These are phyloP conservation scores for Trichosanthes cucumerina DNA, from an alignment of 306 rosid species.

Conservation along the genomic window DNA sequence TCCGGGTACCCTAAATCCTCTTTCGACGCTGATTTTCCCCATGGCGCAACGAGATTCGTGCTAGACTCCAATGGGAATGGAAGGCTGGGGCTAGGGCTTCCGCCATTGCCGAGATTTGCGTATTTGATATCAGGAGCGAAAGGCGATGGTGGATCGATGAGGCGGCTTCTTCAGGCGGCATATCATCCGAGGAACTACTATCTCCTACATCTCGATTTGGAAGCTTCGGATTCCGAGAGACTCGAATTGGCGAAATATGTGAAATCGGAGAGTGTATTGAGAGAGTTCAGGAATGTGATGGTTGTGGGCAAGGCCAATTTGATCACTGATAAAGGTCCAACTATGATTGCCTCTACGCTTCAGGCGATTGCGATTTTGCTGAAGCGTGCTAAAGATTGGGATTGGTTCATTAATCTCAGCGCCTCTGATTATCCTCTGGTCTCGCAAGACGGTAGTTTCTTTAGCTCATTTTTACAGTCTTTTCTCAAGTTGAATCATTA, in stretches of 20 bases:
- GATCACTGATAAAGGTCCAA: slow-evolving; percentile 74
- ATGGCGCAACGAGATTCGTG: slow-evolving; percentile 7
- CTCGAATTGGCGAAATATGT: slow-evolving; percentile 59
- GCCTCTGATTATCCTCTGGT: slow-evolving; percentile 90
- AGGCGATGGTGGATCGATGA: slow-evolving; percentile 46
- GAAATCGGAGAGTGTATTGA: slow-evolving; percentile 33
- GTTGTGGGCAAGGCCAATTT: slow-evolving; percentile 68
- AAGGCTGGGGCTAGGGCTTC: slow-evolving; percentile 22
- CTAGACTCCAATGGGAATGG: not conserved
- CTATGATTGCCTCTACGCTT: slow-evolving; percentile 63
- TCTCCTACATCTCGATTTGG: slow-evolving; percentile 75
- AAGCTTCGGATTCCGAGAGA: slow-evolving; percentile 70
- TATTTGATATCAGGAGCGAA: slow-evolving; percentile 49
- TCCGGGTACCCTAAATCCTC: slow-evolving; percentile 24
- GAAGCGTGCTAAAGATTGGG: slow-evolving; percentile 57
- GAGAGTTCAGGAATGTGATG: slow-evolving; percentile 62
- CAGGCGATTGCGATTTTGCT: slow-evolving; percentile 65
- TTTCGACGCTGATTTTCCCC: slow-evolving; percentile 8
- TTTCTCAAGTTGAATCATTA: not conserved
- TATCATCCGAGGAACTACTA: slow-evolving; percentile 79
- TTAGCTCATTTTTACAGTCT: not conserved
- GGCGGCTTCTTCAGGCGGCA: slow-evolving; percentile 64
- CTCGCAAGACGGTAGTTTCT: slow-evolving; percentile 61
- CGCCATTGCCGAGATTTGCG: slow-evolving; percentile 64
- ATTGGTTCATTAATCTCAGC: slow-evolving; percentile 85